Percentiles rank a stretch among this genome's conserved stretches.
Conservation (phyloP, 441 rosid genomes). For the Erodium texanum region DNA sequence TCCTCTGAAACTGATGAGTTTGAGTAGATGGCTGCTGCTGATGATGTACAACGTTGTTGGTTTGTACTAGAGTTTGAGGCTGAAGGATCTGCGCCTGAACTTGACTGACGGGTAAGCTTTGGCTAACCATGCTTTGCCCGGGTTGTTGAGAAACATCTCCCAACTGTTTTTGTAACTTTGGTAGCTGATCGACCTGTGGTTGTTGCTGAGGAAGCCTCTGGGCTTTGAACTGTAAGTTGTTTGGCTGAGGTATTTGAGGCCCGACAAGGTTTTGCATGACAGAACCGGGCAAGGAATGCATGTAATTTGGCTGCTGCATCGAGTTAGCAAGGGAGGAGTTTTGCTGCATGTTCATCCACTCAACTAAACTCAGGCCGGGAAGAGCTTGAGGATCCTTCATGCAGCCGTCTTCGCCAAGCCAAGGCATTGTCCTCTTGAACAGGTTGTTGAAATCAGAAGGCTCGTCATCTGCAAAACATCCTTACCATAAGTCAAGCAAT, state of each 20-base stretch:
- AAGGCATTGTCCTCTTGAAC: constrained; percentile 56
- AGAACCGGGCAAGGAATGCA: too few relatives aligned
- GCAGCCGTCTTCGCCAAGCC: constrained; percentile 51
- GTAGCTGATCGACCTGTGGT: constrained; percentile 44
- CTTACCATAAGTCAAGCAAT: constrained; percentile 10
- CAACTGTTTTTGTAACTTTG: constrained; percentile 40
- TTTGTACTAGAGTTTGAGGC: constrained; percentile 19
- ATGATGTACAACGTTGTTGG: constrained; percentile 35
- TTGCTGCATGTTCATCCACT: constrained; percentile 77
- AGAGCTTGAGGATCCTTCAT: constrained; percentile 44
- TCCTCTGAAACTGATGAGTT: constrained; percentile 33
- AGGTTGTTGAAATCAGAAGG: constrained; percentile 41
- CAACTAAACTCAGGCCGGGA: constrained; percentile 51
- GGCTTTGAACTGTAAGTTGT: constrained; percentile 35
- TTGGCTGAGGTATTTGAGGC: constrained; percentile 29
- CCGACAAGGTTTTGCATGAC: constrained; percentile 38
- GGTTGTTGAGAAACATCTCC: constrained; percentile 40
- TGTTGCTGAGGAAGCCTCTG: constrained; percentile 47
- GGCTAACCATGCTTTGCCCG: constrained; percentile 39
- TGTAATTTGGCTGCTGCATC: constrained; percentile 42
- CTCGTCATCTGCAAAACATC: constrained; percentile 40
- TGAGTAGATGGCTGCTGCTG: constrained; percentile 24
- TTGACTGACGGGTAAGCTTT: constrained; percentile 32
- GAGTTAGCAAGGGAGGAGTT: constrained; percentile 39
- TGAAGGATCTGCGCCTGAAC: constrained; percentile 37